Percentiles rank a stretch among this genome's conserved stretches.
phyloP scores from a whole-genome alignment of 345 rosid species.

The Aurinia saxatilis region DNA sequence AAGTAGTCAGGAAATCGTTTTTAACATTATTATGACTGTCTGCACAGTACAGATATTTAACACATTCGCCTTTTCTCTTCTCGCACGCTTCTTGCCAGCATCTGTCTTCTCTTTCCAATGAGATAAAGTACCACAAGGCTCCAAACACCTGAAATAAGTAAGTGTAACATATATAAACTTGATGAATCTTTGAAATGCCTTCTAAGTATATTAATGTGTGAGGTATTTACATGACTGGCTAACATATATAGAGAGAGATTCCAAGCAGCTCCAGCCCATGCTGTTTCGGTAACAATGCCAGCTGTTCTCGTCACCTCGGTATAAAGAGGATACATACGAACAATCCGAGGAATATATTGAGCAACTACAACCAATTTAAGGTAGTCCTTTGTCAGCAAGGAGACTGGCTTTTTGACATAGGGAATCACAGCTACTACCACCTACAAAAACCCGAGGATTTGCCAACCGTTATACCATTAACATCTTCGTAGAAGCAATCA shows the following conservation, averaged over 20 bases:
- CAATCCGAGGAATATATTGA: slow-evolving; percentile 21
- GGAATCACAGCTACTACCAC: slow-evolving; percentile 21
- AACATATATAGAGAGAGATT: slow-evolving; percentile 30
- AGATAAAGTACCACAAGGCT: slow-evolving; percentile 25
- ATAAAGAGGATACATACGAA: slow-evolving; percentile 26
- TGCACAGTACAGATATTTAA: background rate
- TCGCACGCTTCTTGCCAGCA: slow-evolving; percentile 28
- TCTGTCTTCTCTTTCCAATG: slow-evolving; percentile 26
- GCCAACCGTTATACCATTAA: background rate
- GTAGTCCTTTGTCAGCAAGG: slow-evolving; percentile 24
- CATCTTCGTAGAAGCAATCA: background rate
- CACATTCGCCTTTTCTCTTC: background rate
- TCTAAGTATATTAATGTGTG: background rate
- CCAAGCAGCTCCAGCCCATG: slow-evolving; percentile 35
- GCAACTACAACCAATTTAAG: slow-evolving; percentile 4
- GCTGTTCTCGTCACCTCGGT: slow-evolving; percentile 23
- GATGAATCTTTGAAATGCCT: background rate
- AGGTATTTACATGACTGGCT: slow-evolving; percentile 27
- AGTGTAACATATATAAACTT: background rate
- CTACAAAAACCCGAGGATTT: slow-evolving; percentile 8
- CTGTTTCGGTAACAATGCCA: slow-evolving; percentile 29
- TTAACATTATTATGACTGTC: background rate
- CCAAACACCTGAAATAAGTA: slow-evolving; percentile 19
- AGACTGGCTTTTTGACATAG: background rate
- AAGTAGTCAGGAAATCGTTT: background rate